These are phyloP conservation scores for Cudoniella acicularis DNA, from an alignment of 495 filamentous ascomycete species.

Conservation along the genomic window DNA sequence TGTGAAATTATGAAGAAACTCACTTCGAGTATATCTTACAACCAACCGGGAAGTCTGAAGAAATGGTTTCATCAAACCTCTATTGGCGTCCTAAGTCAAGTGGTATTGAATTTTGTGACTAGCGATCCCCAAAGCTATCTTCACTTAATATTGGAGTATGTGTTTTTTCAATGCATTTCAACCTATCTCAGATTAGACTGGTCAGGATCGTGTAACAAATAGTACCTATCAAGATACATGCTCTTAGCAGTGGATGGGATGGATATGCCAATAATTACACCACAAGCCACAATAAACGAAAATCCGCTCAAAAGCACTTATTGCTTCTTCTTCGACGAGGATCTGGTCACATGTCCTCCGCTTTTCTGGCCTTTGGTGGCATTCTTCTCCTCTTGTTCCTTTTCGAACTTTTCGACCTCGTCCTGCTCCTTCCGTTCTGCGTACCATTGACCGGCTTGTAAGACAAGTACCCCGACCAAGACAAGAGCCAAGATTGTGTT, in stretches of 20 bases:
- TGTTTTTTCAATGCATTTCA: too few species aligned
- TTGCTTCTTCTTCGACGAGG: slow-evolving; percentile 30
- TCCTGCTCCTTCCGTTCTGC: slow-evolving; percentile 87
- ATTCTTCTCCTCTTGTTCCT: slow-evolving; percentile 48
- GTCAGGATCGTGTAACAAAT: background rate
- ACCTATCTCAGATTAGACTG: too few species aligned
- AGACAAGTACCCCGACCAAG: slow-evolving; percentile 80
- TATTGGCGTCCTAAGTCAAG: too few species aligned
- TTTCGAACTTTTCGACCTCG: slow-evolving; percentile 63
- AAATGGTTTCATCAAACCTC: too few species aligned
- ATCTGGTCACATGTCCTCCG: slow-evolving; percentile 20
- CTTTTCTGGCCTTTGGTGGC: slow-evolving; percentile 17
- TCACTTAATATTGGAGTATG: too few species aligned
- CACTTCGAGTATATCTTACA: too few species aligned
- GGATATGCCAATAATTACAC: slow-evolving; percentile 4
- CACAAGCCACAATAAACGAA: background rate
- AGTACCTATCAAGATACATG: background rate
- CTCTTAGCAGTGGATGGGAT: background rate
- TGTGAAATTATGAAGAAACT: too few species aligned
- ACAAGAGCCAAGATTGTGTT: slow-evolving; percentile 94
- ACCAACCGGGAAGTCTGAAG: too few species aligned
- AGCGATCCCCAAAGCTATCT: too few species aligned
- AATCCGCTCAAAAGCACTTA: slow-evolving; percentile 1
- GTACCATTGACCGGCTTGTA: slow-evolving; percentile 99
- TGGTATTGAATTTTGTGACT: too few species aligned